Evolutionary conservation across 805 yeast species (phyloP), one percentile per base, ranked within the genome.

Genomic region (Barnettozyma sp.): DNA sequence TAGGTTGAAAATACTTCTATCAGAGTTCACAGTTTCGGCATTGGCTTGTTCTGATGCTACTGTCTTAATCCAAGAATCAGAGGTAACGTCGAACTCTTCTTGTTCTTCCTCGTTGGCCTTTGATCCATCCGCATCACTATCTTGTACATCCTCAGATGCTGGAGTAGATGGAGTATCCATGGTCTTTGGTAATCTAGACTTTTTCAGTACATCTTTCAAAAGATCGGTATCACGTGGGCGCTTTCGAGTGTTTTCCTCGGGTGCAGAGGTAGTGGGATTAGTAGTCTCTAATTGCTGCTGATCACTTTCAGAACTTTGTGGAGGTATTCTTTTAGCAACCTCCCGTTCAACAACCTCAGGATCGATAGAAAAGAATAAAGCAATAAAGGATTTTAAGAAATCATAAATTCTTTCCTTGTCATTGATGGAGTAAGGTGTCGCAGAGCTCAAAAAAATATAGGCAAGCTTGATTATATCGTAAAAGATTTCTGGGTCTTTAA

Each of bases 321-420:
- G 14, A 19, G 53, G 65, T 24, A 51, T 20, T 46, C 68, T 58
- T 35, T 47, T 54, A 12, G 45, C 45, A 38, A 64, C 41, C 17
- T 60, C 58, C 4, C 58, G 62, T 7, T 76, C 73, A 19, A 78
- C 63, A 23, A 48, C 63, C 3, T 69, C 70, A 3, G 68, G 49
- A 23, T 78, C 69, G 40, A 77, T 65, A 20, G 72, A 74, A 56
- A 87, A 90, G 55, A 88, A 85, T 34, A 81, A 59, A 2, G 81
- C 70, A 22, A 86, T 49, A 47, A 90, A 87, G 9, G 76, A 71
- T 50, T 71, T 73, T 60, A 86, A 63, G 50, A 86, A 83, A 25
- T 73, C 77, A 39, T 71, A 75, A 54, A 88, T 67, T 49, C 80
- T 76, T 36, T 82, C 94, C 40, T 86, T 76, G 56, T 90, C 97